These are phyloP conservation scores for Dendrothele bispora DNA, from an alignment of 768 basidiomycete species.

Conservation along the genomic window DNA sequence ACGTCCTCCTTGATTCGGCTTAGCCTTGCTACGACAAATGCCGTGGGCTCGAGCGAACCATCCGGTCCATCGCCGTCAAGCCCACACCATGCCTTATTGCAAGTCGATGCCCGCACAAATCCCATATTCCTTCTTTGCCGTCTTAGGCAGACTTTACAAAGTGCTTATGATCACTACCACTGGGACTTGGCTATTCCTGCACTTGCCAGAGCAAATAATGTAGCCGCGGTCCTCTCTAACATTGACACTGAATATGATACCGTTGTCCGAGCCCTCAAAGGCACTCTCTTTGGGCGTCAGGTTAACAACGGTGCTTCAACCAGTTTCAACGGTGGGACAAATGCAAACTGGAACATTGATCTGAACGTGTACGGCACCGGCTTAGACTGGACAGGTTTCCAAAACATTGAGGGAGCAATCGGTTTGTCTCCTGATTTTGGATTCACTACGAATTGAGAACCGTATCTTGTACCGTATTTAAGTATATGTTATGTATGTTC, in stretches of 20 bases:
- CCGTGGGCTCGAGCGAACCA: not conserved
- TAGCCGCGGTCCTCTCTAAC: not conserved
- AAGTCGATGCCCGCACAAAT: not conserved
- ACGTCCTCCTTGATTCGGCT: slow-evolving; percentile 20
- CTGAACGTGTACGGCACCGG: slow-evolving; percentile 15
- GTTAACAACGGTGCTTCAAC: not conserved
- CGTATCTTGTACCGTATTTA: too few species aligned
- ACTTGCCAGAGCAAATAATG: slow-evolving; percentile 4
- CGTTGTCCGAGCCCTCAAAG: slow-evolving; percentile 1
- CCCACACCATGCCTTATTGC: not conserved
- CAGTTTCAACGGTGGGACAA: too few species aligned
- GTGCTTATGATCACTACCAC: not conserved
- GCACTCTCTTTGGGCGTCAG: not conserved
- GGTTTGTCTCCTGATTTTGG: not conserved
- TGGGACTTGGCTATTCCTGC: slow-evolving; percentile 8
- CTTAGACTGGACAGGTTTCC: slow-evolving; percentile 14
- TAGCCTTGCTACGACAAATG: slow-evolving; percentile 16
- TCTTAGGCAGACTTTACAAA: not conserved
- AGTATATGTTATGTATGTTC: too few species aligned
- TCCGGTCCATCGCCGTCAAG: not conserved
- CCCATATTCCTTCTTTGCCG: slow-evolving; percentile 2
- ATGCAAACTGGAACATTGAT: slow-evolving; percentile 20
- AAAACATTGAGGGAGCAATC: slow-evolving; percentile 13
- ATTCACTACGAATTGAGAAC: not conserved
- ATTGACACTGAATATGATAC: not conserved